Evolutionary conservation across 2,329 filamentous ascomycete species (phyloP).

Genomic region (Fonsecaea multimorphosa): DNA sequence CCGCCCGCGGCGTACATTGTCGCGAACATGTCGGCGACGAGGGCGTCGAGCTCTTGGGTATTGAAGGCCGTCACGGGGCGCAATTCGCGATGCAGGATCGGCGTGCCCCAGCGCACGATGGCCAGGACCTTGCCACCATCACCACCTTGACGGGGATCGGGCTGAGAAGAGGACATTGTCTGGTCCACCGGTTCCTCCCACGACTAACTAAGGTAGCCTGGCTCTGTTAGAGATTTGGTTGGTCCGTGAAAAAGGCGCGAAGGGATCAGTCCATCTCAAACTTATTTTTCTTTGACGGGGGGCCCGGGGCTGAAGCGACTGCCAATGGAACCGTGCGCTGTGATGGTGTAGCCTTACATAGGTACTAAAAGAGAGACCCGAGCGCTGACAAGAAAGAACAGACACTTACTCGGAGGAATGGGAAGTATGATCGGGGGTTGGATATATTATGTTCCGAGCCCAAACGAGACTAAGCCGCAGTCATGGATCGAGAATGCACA

Average conservation of each 20-base stretch:
- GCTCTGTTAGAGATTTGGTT: background rate
- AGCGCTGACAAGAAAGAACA: too few relatives aligned
- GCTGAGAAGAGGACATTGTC: background rate
- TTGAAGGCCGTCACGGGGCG: background rate
- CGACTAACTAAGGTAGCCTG: background rate
- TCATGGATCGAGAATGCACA: background rate
- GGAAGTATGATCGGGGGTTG: too few relatives aligned
- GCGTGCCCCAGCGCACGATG: slow-evolving; percentile 15
- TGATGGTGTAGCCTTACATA: too few relatives aligned
- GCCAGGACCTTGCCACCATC: background rate
- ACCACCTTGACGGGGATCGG: background rate
- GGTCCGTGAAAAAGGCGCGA: background rate
- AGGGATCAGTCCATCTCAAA: too few relatives aligned
- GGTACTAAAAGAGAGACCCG: too few relatives aligned
- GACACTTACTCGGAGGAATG: too few relatives aligned
- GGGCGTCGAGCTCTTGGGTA: slow-evolving; percentile 3
- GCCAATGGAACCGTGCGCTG: too few relatives aligned
- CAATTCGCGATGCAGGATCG: slow-evolving; percentile 12
- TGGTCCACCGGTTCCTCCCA: background rate
- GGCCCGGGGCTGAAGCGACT: too few relatives aligned
- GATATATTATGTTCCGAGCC: too few relatives aligned
- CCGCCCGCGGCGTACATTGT: slow-evolving; percentile 19
- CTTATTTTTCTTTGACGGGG: too few relatives aligned
- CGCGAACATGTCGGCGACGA: slow-evolving; percentile 18
- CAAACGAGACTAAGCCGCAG: background rate